Evolutionary conservation across 1,284 basidiomycete genomes (phyloP), one percentile per base, ranked within the genome.

Genomic region (Moniliella sp.): DNA sequence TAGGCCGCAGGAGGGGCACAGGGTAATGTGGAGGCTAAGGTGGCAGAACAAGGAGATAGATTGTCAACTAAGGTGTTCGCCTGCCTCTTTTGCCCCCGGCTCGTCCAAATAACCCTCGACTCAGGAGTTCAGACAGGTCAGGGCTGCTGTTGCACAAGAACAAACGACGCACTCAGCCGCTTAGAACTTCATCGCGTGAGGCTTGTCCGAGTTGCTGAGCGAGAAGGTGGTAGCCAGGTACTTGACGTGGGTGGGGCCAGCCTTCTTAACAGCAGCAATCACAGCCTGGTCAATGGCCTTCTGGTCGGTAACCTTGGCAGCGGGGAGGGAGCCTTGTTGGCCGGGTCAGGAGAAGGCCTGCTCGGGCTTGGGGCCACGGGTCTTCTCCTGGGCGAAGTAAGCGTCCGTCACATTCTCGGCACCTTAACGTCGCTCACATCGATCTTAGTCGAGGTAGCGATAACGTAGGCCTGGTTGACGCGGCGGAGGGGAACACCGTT

Each of bases 381-480:
- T 38, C 50, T 57, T 56, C 28, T 56, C 56, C 40, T 47, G 46
- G 34, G 46, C 43, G 64, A 99, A 97, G 71, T 93, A 94, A 30
- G 79, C 67, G 64, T 99, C 91, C 67, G 78, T 78, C 68, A 94
- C 69, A 67, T 88, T 82, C 52, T 78, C 73, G 39, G 62, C n/a
- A n/a, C n/a, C n/a, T n/a, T n/a, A 63, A 82, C 69, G 48, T 68
- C 71, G 30, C 69, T 69, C 45, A 97, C 65, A 53, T 93, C 80
- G 56, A 97, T 66, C 68, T 80, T 86, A 61, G 91, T 94, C 43
- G 83, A 84, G 43, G 91, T 99, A 44, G 88, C 83, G 61, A 99
- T 94, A 44, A 91, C 86, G 65, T 97, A 99, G 37, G 91, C 84
- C 71, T 94, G 88, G 71, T 88, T 91, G 45, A 99, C 86, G 64